Evolutionary conservation across 768 basidiomycete species (phyloP), one percentile per base, ranked within the genome.

Genomic region (Trametes punicea): DNA sequence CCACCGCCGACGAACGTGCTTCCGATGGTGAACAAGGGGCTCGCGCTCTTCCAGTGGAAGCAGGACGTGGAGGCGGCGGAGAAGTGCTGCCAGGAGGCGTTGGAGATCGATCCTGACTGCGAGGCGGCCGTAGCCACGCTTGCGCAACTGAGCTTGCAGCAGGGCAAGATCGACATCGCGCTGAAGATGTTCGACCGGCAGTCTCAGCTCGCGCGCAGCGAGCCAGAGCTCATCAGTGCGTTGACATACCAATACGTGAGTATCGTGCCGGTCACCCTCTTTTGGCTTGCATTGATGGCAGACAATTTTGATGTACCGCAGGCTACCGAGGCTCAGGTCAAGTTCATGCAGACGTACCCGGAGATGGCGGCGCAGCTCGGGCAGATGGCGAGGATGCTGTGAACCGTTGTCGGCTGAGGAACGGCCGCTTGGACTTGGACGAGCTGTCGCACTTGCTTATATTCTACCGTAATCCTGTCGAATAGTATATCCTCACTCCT

Each of bases 71-170:
- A 75, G 6, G 83, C 81, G 1, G 94, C 93, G 1, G 94, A 96
- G 70, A 73, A 76, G 18, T 88, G 93, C 68, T 95, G 93, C 68
- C 77, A 85, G 54, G 90, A 98, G 70, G 97, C 97, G 0, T 77
- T 99, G 20, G 74, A 78, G 46, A 82, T 94, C 52, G 97, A 99
- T 71, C 77, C 90, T 10, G 93, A 94, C 62, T 98, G 96, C 71
- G 97, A 99, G 68, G 92, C 96, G 10, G 97, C 96, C 0, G 87
- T 98, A 4, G 93, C 93, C 16, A 98, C 95, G 1, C 82, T 98
- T 26, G 96, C 96, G 3, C 97, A 99, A 71, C 79, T 99, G 20
- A 84, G 82, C 57, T 71, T 98, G 60, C 96, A 98, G 72, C 93
- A 95, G 72, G 85, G 87, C 67, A 89, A 90, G 74, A 85, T 97